Percentiles rank a stretch among this genome's conserved stretches.
phyloP scores from a whole-genome alignment of 2,329 filamentous ascomycete genomes.

The Phyllosticta citriasiana region DNA sequence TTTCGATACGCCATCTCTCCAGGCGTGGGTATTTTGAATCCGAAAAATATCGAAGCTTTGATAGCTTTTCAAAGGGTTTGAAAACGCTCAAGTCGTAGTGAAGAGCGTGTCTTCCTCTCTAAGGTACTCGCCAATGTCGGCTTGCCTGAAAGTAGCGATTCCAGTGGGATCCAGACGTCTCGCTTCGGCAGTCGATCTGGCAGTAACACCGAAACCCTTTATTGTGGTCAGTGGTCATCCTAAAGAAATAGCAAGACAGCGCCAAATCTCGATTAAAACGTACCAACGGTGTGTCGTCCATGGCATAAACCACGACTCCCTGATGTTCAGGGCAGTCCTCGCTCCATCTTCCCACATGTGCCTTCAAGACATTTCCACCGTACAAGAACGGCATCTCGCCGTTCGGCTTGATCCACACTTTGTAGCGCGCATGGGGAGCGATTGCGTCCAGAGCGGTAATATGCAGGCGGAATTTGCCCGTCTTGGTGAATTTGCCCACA shows the following conservation, averaged over 20 bases:
- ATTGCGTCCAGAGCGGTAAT: conserved; percentile 87
- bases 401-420: conserved; percentile 94
- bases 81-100: conserved; percentile 33
- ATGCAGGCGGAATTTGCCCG: conserved; percentile 88
- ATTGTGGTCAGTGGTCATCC: not conserved
- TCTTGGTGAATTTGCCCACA: conserved; percentile 68
- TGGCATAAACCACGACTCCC: conserved; percentile 79
- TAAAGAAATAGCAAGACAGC: too few relatives aligned
- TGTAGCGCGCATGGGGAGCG: conserved; percentile 84
- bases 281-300: conserved; percentile 76
- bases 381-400: conserved; percentile 97
- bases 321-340: conserved; percentile 92
- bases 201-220: conserved; percentile 83
- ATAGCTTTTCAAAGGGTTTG: not conserved
- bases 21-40: not conserved
- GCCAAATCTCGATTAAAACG: conserved; percentile 13
- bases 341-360: conserved; percentile 71
- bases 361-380: conserved; percentile 79
- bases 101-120: conserved; percentile 65
- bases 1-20: not conserved
- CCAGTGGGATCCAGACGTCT: conserved; percentile 81
- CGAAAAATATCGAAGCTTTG: not conserved
- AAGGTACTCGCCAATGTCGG: conserved; percentile 89
- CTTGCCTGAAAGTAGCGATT: conserved; percentile 81
- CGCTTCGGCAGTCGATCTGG: conserved; percentile 75